Evolutionary conservation across 306 rosid genomes (phyloP).

Genomic region (Geum urbanum): DNA sequence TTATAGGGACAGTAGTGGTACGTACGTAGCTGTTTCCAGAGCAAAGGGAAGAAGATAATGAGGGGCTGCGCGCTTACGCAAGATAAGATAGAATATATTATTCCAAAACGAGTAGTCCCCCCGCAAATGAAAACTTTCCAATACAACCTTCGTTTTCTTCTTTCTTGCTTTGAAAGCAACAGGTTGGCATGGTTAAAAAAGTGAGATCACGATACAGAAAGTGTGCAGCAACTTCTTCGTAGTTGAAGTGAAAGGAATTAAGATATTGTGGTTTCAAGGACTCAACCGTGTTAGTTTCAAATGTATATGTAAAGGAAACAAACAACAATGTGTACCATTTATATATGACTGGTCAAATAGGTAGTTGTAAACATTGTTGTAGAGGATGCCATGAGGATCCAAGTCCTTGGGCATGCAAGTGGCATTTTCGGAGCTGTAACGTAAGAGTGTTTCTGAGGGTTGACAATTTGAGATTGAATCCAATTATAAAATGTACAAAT

Average conservation of each 20-base stretch:
- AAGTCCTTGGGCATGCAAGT: no score
- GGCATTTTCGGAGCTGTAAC: no score
- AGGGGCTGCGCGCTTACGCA: conserved; percentile 3
- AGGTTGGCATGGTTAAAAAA: conserved; percentile 13
- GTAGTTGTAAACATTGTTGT: neutral
- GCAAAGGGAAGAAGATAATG: neutral
- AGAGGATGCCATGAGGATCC: no score
- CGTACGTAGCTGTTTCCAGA: neutral
- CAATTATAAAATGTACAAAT: no score
- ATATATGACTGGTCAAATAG: neutral
- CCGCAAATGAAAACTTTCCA: neutral
- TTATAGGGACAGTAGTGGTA: conserved; percentile 11
- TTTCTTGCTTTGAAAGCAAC: conserved; percentile 26
- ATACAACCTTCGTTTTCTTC: conserved; percentile 16
- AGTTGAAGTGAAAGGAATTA: conserved; percentile 15
- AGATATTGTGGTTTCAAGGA: conserved; percentile 1
- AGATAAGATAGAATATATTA: conserved; percentile 24
- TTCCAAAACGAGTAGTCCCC: conserved; percentile 27
- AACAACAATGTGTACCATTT: neutral
- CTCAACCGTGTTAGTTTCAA: neutral
- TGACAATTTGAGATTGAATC: no score
- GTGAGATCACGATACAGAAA: conserved; percentile 18
- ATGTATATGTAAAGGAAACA: neutral
- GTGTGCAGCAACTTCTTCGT: conserved; percentile 37
- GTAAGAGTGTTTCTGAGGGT: no score